phyloP scores from a whole-genome alignment of 176 grass and related monocot genomes.

The Aegilops speltoides region DNA sequence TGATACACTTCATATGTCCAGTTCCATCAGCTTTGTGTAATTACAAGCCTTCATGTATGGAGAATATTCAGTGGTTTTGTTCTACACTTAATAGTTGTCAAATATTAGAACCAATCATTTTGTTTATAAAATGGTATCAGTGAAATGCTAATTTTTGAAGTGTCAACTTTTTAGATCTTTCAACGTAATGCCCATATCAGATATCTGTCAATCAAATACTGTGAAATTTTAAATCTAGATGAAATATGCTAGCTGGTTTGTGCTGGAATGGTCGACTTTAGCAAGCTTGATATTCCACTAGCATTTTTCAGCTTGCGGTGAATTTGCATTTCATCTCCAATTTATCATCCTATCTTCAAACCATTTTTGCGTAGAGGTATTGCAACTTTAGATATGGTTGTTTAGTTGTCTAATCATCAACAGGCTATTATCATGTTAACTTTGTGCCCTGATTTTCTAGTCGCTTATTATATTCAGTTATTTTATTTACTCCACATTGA shows the following conservation, averaged over 20 bases:
- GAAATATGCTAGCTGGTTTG: neutral
- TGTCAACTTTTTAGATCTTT: neutral
- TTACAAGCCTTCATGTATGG: neutral
- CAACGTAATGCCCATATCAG: neutral
- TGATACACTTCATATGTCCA: neutral
- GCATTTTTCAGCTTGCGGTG: neutral
- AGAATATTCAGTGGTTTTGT: neutral
- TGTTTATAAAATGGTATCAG: neutral
- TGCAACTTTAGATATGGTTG: neutral
- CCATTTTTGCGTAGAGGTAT: neutral
- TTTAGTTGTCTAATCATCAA: neutral
- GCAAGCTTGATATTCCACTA: conserved; percentile 1
- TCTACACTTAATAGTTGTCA: neutral
- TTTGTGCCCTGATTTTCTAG: neutral
- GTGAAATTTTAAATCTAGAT: neutral
- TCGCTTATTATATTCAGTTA: neutral
- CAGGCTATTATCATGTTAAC: neutral
- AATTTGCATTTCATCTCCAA: neutral
- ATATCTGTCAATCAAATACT: conserved; percentile 14
- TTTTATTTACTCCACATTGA: neutral
- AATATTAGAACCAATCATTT: neutral
- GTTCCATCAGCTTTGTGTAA: neutral
- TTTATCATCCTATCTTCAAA: neutral
- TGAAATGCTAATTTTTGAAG: neutral
- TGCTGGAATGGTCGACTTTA: neutral